phyloP scores from a whole-genome alignment of 176 grass and related monocot genomes.

The Eragrostis nindensis region DNA sequence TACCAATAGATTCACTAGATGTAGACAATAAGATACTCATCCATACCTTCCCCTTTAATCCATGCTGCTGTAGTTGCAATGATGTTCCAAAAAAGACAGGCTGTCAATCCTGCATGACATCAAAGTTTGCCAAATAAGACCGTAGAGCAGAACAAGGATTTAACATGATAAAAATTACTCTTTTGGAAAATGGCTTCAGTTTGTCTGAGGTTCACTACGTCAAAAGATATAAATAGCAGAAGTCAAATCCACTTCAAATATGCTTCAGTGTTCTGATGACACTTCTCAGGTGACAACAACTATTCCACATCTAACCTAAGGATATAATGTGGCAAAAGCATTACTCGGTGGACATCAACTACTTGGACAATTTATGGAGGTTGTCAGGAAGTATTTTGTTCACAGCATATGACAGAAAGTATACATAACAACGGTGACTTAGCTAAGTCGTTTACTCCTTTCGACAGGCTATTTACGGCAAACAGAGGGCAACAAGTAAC shows the following conservation, averaged over 20 bases:
- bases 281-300: constrained; percentile 12
- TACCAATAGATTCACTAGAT: constrained; percentile 19
- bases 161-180: constrained; percentile 19
- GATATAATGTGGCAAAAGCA: constrained; percentile 1
- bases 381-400: background rate
- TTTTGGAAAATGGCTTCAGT: constrained; percentile 29
- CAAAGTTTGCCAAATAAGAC: constrained; percentile 34
- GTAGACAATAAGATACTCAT: background rate
- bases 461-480: background rate
- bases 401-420: background rate
- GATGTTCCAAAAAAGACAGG: constrained; percentile 89
- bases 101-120: constrained; percentile 72
- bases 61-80: constrained; percentile 86
- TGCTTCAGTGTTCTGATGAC: too few relatives aligned
- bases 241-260: background rate
- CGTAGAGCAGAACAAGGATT: background rate
- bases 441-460: constrained; percentile 11
- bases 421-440: background rate
- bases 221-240: background rate
- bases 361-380: background rate
- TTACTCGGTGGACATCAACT: constrained; percentile 1
- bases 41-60: constrained; percentile 90
- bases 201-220: background rate
- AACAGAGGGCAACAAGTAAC: background rate
- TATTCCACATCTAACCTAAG: background rate